Percentiles rank a stretch among this genome's conserved stretches.
Conservation (phyloP, 768 basidiomycete species). For the Lactarius pseudohatsudake region DNA sequence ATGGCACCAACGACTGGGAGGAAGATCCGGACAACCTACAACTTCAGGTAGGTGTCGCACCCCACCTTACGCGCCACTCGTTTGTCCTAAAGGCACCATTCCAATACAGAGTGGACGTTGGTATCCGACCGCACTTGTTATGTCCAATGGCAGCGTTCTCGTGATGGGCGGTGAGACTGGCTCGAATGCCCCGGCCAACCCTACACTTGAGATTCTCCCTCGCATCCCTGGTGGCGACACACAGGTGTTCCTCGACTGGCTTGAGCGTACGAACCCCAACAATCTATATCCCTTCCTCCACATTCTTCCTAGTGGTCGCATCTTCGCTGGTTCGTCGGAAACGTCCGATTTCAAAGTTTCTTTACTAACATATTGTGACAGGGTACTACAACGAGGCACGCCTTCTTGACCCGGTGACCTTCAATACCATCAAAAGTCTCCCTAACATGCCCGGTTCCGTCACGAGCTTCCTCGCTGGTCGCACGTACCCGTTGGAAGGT, state of each 20-base stretch:
- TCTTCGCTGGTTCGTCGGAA: slow-evolving; percentile 65
- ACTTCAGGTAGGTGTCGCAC: slow-evolving; percentile 51
- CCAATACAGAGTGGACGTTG: slow-evolving; percentile 55
- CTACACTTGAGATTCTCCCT: slow-evolving; percentile 71
- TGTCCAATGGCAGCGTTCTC: slow-evolving; percentile 72
- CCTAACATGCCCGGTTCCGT: slow-evolving; percentile 79
- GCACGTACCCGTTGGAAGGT: slow-evolving; percentile 78
- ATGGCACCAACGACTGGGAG: slow-evolving; percentile 79
- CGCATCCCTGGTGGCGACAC: slow-evolving; percentile 64
- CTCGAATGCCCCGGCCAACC: slow-evolving; percentile 62
- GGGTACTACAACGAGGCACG: slow-evolving; percentile 83
- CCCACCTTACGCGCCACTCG: neutral
- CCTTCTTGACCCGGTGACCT: slow-evolving; percentile 64
- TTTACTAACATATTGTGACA: slow-evolving; percentile 32
- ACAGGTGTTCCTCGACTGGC: slow-evolving; percentile 58
- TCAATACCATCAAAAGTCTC: slow-evolving; percentile 55
- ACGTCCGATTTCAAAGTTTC: neutral
- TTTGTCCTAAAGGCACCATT: neutral
- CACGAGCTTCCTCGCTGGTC: slow-evolving; percentile 66
- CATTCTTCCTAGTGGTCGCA: slow-evolving; percentile 63
- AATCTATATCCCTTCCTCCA: slow-evolving; percentile 79
- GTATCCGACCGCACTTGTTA: slow-evolving; percentile 67
- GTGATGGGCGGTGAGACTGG: slow-evolving; percentile 76
- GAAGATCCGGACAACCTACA: slow-evolving; percentile 58
- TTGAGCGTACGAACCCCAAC: slow-evolving; percentile 72